Base-by-base conservation (phyloP, 1,284 basidiomycete genomes). In the Violaceomyces palustris region DNA sequence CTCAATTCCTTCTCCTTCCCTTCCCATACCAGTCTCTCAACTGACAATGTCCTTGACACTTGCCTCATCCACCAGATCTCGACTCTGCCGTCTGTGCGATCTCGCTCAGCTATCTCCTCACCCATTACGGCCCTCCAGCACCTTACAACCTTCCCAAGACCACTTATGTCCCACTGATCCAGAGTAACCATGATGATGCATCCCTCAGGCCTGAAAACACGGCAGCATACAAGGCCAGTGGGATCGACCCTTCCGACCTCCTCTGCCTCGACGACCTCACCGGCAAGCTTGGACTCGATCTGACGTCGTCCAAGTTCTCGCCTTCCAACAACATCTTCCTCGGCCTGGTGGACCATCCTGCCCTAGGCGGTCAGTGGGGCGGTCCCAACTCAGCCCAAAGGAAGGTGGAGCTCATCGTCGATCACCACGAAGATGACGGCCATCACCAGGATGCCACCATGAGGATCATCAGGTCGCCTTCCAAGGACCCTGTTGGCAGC, bases 381-480 rank as follows among this genome's bases (percentile, higher is more conserved):
- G 50, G 43, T 18, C 42, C 40, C 3, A 47, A 33, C 26, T 52
- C 50, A 0, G 12, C 25, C 12, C 42, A 58, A 14, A 45, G 61
- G 6, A 74, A 75, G 8, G 88, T 97, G 4, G 77, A 82, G 1
- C 83, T 85, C 2, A 78, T 97, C 39, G 76, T 98, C n/a, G 93
- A 98, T 73, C 93, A 98, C 71, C 92, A 98, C 73, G 83, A 81
- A 31, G 91, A 97, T 74, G 91, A 92, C 60, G 79, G 80, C 0
- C 75, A 79, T 3, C 82, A 93, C 70, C 69, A 69, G 5, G 45
- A 64, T 26, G 79, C 66, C 14, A 34, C 44, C 17, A 30, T 69
- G 41, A 43, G 69, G 9, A 52, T 67, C 26, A 39, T 72, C 44
- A 46, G 54, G 32, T 39, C 63, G 24, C 57, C 68, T 1, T 45